A percentile compares a stretch with the other conserved stretches of the same genome.
These are phyloP conservation scores for Boletus rubescentipes DNA, from an alignment of 768 basidiomycete genomes.

Conservation along the genomic window DNA sequence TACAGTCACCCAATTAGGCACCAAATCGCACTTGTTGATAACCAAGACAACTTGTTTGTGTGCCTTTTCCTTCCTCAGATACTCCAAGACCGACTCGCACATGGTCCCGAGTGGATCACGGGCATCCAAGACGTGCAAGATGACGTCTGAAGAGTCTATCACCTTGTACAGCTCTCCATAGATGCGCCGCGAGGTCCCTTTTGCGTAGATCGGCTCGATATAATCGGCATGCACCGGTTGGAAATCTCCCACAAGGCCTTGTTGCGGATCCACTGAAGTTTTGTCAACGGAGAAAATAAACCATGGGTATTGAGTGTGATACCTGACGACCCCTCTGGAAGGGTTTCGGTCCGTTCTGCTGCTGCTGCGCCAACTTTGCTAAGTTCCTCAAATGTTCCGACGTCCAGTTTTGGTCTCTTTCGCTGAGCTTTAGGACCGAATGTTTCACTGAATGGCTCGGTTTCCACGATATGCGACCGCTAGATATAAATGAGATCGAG, in stretches of 20 bases:
- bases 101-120: slow-evolving; percentile 94
- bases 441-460: slow-evolving; percentile 91
- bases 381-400: slow-evolving; percentile 92
- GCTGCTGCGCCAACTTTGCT: slow-evolving; percentile 60
- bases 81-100: slow-evolving; percentile 92
- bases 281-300: slow-evolving; percentile 1
- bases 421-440: slow-evolving; percentile 96
- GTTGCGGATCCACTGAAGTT: slow-evolving; percentile 9
- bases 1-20: slow-evolving; percentile 98
- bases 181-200: slow-evolving; percentile 93
- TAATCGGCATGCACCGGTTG: slow-evolving; percentile 69
- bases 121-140: slow-evolving; percentile 94
- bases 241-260: slow-evolving; percentile 36
- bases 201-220: slow-evolving; percentile 90
- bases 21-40: slow-evolving; percentile 97
- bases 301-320: not conserved
- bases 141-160: slow-evolving; percentile 96
- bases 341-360: slow-evolving; percentile 43
- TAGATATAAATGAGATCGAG: slow-evolving; percentile 30
- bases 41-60: slow-evolving; percentile 97
- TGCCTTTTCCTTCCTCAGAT: slow-evolving; percentile 91
- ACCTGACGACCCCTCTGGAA: slow-evolving; percentile 49
- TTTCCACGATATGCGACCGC: slow-evolving; percentile 93
- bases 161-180: slow-evolving; percentile 99
- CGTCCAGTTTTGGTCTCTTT: slow-evolving; percentile 83